A percentile compares a stretch with the other conserved stretches of the same genome.
These are phyloP conservation scores for Aristolochia contorta DNA, from an alignment of 164 flowering plant species.

Conservation along the genomic window DNA sequence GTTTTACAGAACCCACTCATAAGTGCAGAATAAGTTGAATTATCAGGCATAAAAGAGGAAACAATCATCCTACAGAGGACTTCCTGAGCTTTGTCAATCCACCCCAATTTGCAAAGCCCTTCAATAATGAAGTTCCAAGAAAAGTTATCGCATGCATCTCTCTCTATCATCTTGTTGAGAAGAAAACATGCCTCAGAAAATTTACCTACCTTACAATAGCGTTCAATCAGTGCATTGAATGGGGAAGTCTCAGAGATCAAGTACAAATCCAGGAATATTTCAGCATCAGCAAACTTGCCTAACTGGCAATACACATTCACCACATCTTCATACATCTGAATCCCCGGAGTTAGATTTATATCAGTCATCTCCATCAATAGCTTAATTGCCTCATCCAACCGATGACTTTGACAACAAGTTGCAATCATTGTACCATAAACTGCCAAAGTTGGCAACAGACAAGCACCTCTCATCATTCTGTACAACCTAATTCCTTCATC, in stretches of 20 bases:
- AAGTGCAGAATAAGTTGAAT: conserved; percentile 46
- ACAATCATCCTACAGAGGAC: conserved; percentile 49
- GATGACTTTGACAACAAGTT: conserved; percentile 14
- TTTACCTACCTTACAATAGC: too few relatives aligned
- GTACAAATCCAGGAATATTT: conserved; percentile 35
- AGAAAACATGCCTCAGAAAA: too few relatives aligned
- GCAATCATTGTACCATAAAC: conserved; percentile 21
- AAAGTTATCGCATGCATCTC: conserved; percentile 23
- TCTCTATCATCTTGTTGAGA: not conserved
- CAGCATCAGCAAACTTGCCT: conserved; percentile 26
- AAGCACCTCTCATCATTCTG: conserved; percentile 36
- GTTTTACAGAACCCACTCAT: conserved; percentile 40
- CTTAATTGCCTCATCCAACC: conserved; percentile 32
- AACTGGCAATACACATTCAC: conserved; percentile 32
- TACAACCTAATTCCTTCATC: conserved; percentile 35
- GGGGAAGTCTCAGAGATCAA: conserved; percentile 17
- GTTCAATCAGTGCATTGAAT: conserved; percentile 10
- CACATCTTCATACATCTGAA: conserved; percentile 26
- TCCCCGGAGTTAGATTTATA: conserved; percentile 15
- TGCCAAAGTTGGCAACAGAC: conserved; percentile 25
- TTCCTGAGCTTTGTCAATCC: conserved; percentile 29
- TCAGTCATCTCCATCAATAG: too few relatives aligned
- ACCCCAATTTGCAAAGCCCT: conserved; percentile 32
- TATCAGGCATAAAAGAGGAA: conserved; percentile 34
- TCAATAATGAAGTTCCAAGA: conserved; percentile 60